Evolutionary conservation across 164 flowering plant genomes (phyloP), one percentile per base, ranked within the genome.

Genomic region (Nelumbo lutea): DNA sequence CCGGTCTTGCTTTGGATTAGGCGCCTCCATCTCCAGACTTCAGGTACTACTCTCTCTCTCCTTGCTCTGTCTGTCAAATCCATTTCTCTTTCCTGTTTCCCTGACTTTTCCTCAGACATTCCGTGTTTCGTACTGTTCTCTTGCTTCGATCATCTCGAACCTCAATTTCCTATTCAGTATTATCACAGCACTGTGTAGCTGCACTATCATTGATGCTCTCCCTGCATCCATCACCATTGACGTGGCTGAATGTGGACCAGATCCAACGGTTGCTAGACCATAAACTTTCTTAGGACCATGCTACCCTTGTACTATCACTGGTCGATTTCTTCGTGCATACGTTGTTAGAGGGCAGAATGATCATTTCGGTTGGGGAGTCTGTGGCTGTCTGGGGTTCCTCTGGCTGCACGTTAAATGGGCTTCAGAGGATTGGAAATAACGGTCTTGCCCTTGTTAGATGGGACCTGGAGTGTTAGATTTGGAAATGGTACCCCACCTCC

Each of bases 81-180:
- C n/a, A 53, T 53, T 27, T 53, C 14, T 53, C 57, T 53, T 4
- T 53, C 14, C 1, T 53, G 2, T 40, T 39, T 38, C 7, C 52
- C n/a, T 42, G 14, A n/a, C 38, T 62, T 45, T 62, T 45, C 52
- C 40, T 44, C 65, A 62, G 65, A 62, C 52, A 45, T 45, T 62
- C 65, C 61, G 61, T 62, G 51, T 62, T 43, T 45, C 65, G 40
- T 62, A 47, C 65, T 14, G 65, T 45, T 62, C 44, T 62, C 51
- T 27, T 10, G 7, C 51, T 38, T 43, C 40, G 65, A 62, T 62
- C 48, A 3, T 47, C 27, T 44, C 51, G 13, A 62, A n/a, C 27
- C 39, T 62, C 27, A 44, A 9, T 14, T 45, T 62, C 11, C 51
- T 62, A 59, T 27, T n/a, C 8, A 27, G 42, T 9, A 6, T 44